Evolutionary conservation across 2,329 filamentous ascomycete species (phyloP), one percentile per base, ranked within the genome.

Genomic region (Aquanectria penicillioides): DNA sequence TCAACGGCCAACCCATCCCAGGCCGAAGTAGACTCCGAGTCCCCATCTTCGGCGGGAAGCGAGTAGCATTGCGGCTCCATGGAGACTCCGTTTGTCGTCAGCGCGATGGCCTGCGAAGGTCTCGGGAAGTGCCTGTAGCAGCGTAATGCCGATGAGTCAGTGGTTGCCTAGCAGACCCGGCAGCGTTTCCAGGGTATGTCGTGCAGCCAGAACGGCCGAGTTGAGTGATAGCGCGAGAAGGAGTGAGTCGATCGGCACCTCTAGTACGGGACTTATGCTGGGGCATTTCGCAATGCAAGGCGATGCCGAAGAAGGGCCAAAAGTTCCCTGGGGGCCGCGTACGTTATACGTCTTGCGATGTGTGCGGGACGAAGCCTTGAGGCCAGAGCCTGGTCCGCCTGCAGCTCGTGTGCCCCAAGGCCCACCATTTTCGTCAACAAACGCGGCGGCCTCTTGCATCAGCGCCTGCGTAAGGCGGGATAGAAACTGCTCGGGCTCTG

Each of bases 61-160:
- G 33, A 20, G 10, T 34, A 11, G 6, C 29, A 33, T 22, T 22
- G 13, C 10, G 26, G 7, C n/a, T 49, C 43, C 64, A 62, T 61
- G 23, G 53, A 46, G 12, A 15, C 22, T 5, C 22, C 29, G 31
- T 22, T 20, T 28, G 31, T 61, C 57, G 51, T 63, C 41, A 43
- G 38, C 51, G 13, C 22, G 11, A 5, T 17, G 15, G 8, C 36
- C 20, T 23, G 22, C 13, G 20, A 40, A 12, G 20, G 15, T 15
- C 23, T 23, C 15, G 23, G 22, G 10, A 33, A 18, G 33, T 20
- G 43, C 15, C 10, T 18, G 20, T 5, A n/a, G 26, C 18, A 33
- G 38, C 40, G 44, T 33, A 33, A 31, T n/a, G 31, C 17, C 18
- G 41, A 46, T 58, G 58, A 61, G 25, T 61, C 53, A 54, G 50